Conservation (phyloP, 192 early-diverging fungal genomes). For the Backusella westeae region DNA sequence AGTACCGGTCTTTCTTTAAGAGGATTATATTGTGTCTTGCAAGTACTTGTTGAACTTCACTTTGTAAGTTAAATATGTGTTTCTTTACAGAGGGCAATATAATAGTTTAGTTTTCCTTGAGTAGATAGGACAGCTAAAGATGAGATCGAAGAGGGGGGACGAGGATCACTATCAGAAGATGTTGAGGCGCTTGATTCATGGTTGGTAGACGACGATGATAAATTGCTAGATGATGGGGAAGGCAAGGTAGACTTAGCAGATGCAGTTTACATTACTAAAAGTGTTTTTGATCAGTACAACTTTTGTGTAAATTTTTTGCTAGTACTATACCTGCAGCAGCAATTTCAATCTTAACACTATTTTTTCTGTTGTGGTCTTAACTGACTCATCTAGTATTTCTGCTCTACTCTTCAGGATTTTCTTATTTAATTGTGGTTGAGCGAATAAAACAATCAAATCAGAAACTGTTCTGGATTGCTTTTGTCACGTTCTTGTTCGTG, state of each 20-base stretch:
- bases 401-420: too few relatives aligned
- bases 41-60: too few relatives aligned
- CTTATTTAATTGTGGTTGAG: too few relatives aligned
- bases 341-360: neutral
- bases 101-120: conserved; percentile 9
- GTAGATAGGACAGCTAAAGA: conserved; percentile 1
- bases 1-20: too few relatives aligned
- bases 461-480: too few relatives aligned
- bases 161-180: conserved; percentile 1
- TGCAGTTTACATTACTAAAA: conserved; percentile 2
- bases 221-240: neutral
- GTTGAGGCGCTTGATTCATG: neutral
- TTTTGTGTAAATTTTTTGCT: conserved; percentile 12
- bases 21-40: too few relatives aligned
- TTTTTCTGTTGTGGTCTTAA: neutral
- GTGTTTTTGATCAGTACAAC: conserved; percentile 9
- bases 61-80: too few relatives aligned
- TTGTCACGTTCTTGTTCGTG: too few relatives aligned
- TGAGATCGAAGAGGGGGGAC: neutral
- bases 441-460: too few relatives aligned
- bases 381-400: too few relatives aligned
- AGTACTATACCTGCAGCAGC: neutral
- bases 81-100: neutral
- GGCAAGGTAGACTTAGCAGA: neutral
- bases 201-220: neutral